phyloP scores from a whole-genome alignment of 805 yeast species.

The Lipomyces lipofer region DNA sequence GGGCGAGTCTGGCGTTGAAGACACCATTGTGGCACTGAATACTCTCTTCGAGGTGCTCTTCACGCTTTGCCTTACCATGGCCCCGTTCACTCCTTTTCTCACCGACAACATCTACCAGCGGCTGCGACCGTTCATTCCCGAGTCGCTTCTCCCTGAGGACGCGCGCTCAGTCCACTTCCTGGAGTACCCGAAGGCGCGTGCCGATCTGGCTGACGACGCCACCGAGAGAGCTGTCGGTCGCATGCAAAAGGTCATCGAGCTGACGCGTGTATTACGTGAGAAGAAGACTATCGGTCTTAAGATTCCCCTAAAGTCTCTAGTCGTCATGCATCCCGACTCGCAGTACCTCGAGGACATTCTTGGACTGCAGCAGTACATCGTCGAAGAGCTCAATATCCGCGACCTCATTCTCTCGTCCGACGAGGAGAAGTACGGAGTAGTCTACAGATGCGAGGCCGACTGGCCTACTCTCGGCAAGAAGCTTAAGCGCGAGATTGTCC shows the following conservation, averaged over 20 bases:
- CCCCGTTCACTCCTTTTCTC: constrained; percentile 97
- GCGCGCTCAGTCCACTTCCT: constrained; percentile 89
- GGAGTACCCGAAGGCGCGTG: constrained; percentile 80
- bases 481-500: constrained; percentile 88
- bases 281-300: constrained; percentile 90
- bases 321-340: constrained; percentile 78
- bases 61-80: constrained; percentile 92
- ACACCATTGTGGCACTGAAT: constrained; percentile 83
- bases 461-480: constrained; percentile 99
- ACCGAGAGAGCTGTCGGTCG: constrained; percentile 87
- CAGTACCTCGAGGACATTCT: constrained; percentile 75
- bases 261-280: constrained; percentile 96
- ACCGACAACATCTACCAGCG: constrained; percentile 85
- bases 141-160: constrained; percentile 55
- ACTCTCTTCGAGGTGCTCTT: constrained; percentile 87
- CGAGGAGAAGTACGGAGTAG: constrained; percentile 88
- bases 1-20: constrained; percentile 87
- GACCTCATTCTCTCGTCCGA: constrained; percentile 84
- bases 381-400: constrained; percentile 91
- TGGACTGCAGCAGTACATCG: constrained; percentile 72
- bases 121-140: constrained; percentile 57
- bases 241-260: constrained; percentile 95
- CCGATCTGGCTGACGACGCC: constrained; percentile 74
- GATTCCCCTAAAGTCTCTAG: constrained; percentile 87
- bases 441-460: constrained; percentile 93